These are phyloP conservation scores for Psidium friedrichsthalianum DNA, from an alignment of 345 rosid species.

Conservation along the genomic window DNA sequence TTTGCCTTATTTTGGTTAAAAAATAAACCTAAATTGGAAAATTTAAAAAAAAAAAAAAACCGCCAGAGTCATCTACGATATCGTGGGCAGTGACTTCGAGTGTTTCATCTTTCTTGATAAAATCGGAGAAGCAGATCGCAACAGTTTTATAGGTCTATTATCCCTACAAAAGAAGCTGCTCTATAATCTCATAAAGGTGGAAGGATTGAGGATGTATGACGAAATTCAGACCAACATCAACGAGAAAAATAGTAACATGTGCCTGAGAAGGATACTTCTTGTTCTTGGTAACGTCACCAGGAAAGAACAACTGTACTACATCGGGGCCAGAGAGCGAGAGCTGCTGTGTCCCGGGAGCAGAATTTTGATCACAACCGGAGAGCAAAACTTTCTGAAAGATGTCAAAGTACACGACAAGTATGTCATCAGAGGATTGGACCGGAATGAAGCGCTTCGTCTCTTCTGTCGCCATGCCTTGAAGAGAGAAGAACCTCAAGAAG, in stretches of 20 bases:
- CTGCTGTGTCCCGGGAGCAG: background rate
- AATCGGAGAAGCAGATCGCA: background rate
- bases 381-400: background rate
- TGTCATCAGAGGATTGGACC: background rate
- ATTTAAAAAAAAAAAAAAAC: too few species aligned
- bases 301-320: background rate
- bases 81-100: too few species aligned
- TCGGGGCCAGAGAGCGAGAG: background rate
- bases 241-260: background rate
- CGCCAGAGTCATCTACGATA: too few species aligned
- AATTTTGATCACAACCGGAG: background rate
- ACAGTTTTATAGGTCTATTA: background rate
- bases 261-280: background rate
- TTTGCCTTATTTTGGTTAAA: too few species aligned
- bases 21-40: too few species aligned
- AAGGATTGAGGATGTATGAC: background rate
- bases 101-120: background rate
- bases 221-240: background rate
- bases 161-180: background rate
- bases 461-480: conserved; percentile 2
- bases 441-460: background rate
- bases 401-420: background rate
- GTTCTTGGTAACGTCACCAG: background rate
- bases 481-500: background rate
- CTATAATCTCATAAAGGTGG: background rate